Conservation (phyloP, 257 asterid species). For the Rauvolfia tetraphylla region DNA sequence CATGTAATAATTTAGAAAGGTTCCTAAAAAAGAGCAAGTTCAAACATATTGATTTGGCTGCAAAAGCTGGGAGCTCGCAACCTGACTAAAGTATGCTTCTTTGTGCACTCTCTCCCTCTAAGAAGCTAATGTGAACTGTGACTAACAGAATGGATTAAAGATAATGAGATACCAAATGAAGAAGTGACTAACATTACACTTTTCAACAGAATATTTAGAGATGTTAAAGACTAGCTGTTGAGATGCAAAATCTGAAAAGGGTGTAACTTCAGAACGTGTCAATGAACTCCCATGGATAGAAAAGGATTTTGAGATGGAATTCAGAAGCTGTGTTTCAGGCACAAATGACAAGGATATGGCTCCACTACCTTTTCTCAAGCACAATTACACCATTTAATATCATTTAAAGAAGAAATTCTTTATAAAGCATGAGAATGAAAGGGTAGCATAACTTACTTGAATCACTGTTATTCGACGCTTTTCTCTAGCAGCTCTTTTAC, state of each 20-base stretch:
- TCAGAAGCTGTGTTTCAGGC: background rate
- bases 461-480: constrained; percentile 47
- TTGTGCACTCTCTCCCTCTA: background rate
- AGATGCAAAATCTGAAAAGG: background rate
- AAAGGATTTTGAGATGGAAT: background rate
- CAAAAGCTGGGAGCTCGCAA: background rate
- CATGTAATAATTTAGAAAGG: background rate
- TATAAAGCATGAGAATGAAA: constrained; percentile 7
- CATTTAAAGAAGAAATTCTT: background rate
- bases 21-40: background rate
- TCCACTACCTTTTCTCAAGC: background rate
- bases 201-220: background rate
- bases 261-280: background rate
- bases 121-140: background rate
- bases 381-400: background rate
- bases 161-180: background rate
- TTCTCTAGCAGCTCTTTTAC: constrained; percentile 40
- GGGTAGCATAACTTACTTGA: constrained; percentile 50
- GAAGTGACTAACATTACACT: background rate
- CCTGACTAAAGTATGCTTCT: background rate
- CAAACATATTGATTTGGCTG: background rate
- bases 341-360: background rate
- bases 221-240: background rate
- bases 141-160: too few species aligned
- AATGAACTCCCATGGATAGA: background rate